Base-by-base conservation (phyloP, 1,139 yeast genomes). In the Eremothecium cymbalariae region DNA sequence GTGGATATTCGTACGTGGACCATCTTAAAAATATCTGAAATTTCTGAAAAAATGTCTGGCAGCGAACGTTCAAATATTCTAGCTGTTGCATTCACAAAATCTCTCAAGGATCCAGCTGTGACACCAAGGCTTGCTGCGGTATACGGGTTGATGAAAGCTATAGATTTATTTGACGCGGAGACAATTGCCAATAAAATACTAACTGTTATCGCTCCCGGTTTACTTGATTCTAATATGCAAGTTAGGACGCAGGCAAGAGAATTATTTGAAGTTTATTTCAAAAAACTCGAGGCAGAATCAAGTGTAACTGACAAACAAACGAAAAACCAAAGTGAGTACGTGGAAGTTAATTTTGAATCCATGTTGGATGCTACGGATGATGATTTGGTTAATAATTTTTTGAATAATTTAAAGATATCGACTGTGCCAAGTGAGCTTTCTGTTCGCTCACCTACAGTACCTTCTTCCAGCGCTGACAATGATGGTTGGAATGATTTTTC, bases 1-100 rank as follows among this genome's bases (percentile, higher is more conserved):
- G 79, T 93, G 1, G 83, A 84, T 16, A 83, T 90, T 13, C 64
- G 98, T 46, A 85, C 90, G 5, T 83, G 85, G 58, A 88, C 97
- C 0, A 72, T 93, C 15, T 70, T 84, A 17, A 69, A 85, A 28
- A 70, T 90, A 17, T 77, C 85, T 18, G 74, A 74, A 40, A 77
- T 90, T 20, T 78, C 95, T 0, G 62, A 68, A 20, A 64, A 68
- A 42, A 71, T 90, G 42, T 62, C 61, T 14, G 74, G 84, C 2
- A 45, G 45, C 15, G 53, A 49, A 24, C 67, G 79, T 42, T 68
- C 79, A 22, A 77, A 76, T 24, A 95, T 90, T 2, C 62, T 90
- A 29, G 77, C 86, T 6, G 85, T 96, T 1, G 97, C 96, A 0
- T 80, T 84, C 48, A 73, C 85, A 2, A 77, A 86, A 50, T 81